A percentile compares a stretch with the other conserved stretches of the same genome.
Evolutionary conservation across 2,329 filamentous ascomycete genomes (phyloP).

Genomic region (Hansfordia pulvinata): DNA sequence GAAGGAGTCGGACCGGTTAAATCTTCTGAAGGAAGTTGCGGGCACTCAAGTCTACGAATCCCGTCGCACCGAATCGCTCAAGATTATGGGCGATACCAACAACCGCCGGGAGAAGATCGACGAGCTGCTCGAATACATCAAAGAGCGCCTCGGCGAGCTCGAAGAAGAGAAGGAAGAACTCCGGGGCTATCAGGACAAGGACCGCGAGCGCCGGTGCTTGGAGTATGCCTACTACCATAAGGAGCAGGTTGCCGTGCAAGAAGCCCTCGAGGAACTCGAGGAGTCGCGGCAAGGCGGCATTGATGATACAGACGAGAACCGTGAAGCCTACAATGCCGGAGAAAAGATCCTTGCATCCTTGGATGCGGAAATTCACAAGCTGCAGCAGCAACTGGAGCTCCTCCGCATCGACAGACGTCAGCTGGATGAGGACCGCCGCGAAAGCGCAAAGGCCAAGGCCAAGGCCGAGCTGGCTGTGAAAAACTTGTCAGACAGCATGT

Average conservation of each 20-base stretch:
- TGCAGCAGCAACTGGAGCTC: conserved; percentile 73
- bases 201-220: conserved; percentile 78
- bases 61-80: conserved; percentile 77
- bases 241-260: conserved; percentile 68
- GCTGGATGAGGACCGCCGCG: conserved; percentile 78
- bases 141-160: conserved; percentile 74
- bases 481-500: conserved; percentile 69
- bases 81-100: conserved; percentile 94
- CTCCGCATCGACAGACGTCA: conserved; percentile 75
- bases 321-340: conserved; percentile 60
- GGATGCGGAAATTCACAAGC: conserved; percentile 64
- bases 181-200: conserved; percentile 86
- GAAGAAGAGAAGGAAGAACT: conserved; percentile 97
- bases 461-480: conserved; percentile 80
- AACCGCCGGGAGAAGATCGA: conserved; percentile 93
- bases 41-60: conserved; percentile 96
- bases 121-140: conserved; percentile 81
- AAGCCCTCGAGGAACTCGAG: conserved; percentile 71
- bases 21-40: conserved; percentile 91
- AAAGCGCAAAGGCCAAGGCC: conserved; percentile 65
- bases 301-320: conserved; percentile 71
- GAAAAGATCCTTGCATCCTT: conserved; percentile 69
- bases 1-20: conserved; percentile 87
- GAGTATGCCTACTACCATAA: conserved; percentile 91
- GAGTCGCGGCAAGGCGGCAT: conserved; percentile 68